A percentile compares a stretch with the other conserved stretches of the same genome.
Evolutionary conservation across 805 yeast species (phyloP).

Genomic region (Cyberlindnera japonica): DNA sequence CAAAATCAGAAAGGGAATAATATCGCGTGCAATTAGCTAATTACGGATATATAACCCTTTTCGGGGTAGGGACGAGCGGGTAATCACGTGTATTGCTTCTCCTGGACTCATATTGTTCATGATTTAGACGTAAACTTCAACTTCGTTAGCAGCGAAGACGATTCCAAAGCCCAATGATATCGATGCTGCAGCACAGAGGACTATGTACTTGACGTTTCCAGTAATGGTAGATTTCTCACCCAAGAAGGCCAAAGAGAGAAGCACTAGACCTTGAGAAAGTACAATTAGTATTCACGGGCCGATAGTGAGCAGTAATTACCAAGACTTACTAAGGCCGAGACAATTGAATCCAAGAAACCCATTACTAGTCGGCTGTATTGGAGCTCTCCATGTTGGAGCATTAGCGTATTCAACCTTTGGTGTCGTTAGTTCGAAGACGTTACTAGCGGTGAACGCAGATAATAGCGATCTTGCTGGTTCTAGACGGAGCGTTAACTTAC

Average conservation of each 20-base stretch:
- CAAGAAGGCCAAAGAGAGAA: constrained; percentile 8
- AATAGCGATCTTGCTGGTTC: neutral
- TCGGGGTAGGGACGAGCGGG: no score
- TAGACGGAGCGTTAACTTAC: no score
- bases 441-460: neutral
- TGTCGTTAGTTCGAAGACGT: neutral
- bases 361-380: constrained; percentile 1
- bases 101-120: neutral
- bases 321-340: constrained; percentile 3
- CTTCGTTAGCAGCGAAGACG: constrained; percentile 39
- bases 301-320: neutral
- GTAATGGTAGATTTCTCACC: constrained; percentile 7
- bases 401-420: constrained; percentile 1
- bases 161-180: constrained; percentile 38
- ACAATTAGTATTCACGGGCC: neutral
- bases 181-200: constrained; percentile 32
- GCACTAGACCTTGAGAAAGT: constrained; percentile 3
- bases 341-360: neutral
- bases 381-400: constrained; percentile 2
- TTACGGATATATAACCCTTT: no score
- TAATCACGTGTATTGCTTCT: no score
- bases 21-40: no score
- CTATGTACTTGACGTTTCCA: constrained; percentile 22
- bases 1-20: no score
- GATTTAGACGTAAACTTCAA: constrained; percentile 41